Conservation (phyloP, 306 rosid species). For the Castanea mollissima region DNA sequence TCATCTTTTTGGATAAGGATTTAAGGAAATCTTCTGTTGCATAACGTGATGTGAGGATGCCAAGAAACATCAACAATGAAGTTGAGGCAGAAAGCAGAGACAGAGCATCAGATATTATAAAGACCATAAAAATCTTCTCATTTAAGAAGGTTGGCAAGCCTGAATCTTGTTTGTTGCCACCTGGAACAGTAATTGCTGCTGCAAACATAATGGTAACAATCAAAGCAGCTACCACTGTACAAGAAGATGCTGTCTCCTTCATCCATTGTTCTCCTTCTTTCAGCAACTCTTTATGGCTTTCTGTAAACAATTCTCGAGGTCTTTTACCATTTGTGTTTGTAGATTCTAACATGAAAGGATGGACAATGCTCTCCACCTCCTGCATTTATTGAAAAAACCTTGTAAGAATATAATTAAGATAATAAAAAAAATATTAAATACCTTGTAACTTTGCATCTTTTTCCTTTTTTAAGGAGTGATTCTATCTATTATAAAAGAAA, state of each 20-base stretch:
- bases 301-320: neutral
- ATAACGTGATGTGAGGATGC: neutral
- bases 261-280: neutral
- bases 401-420: neutral
- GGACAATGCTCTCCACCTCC: neutral
- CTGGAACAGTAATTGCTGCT: neutral
- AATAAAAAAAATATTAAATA: neutral
- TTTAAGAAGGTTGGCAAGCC: neutral
- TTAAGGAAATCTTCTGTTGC: neutral
- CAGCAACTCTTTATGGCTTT: neutral
- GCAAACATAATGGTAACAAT: neutral
- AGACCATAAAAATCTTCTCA: neutral
- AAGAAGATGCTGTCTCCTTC: neutral
- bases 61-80: neutral
- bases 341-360: accelerated
- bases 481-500: too few species aligned
- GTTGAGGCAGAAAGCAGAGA: neutral
- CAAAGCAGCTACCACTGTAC: neutral
- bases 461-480: too few species aligned
- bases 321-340: neutral
- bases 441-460: too few species aligned
- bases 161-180: neutral
- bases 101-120: neutral
- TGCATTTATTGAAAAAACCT: neutral
- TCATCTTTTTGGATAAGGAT: neutral